Percentiles rank a stretch among this genome's conserved stretches.
These are phyloP conservation scores for Fusarium sp. DNA, from an alignment of 2,329 filamentous ascomycete species.

Conservation along the genomic window DNA sequence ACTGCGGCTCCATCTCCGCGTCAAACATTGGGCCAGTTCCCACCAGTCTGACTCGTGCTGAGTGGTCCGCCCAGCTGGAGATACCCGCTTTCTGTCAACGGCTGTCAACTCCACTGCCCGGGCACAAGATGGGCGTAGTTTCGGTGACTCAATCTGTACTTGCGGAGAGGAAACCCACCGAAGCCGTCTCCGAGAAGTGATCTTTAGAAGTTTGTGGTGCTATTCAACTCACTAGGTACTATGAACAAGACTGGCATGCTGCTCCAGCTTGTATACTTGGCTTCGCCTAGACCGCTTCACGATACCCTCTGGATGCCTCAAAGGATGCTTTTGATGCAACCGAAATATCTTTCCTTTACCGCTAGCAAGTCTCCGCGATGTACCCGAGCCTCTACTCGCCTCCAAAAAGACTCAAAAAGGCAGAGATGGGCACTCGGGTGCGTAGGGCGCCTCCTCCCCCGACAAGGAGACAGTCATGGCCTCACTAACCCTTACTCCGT, in stretches of 20 bases:
- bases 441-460: background rate
- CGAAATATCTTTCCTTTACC: background rate
- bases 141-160: conserved; percentile 8
- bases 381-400: background rate
- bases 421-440: background rate
- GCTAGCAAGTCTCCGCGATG: background rate
- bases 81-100: background rate
- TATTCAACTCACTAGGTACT: too few relatives aligned
- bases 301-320: background rate
- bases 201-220: background rate
- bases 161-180: background rate
- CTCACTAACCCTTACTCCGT: background rate
- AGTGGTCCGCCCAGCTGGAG: background rate
- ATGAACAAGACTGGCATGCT: background rate
- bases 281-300: background rate
- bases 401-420: background rate
- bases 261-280: background rate
- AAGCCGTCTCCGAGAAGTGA: background rate
- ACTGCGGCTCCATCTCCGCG: background rate
- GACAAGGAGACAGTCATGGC: background rate
- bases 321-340: background rate
- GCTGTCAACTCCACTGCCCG: conserved; percentile 8
- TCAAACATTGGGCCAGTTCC: conserved; percentile 9
- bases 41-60: conserved; percentile 17
- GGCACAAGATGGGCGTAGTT: background rate